A percentile compares a stretch with the other conserved stretches of the same genome.
Evolutionary conservation across 495 filamentous ascomycete genomes (phyloP).

Genomic region (Lentithecium fluviatile): DNA sequence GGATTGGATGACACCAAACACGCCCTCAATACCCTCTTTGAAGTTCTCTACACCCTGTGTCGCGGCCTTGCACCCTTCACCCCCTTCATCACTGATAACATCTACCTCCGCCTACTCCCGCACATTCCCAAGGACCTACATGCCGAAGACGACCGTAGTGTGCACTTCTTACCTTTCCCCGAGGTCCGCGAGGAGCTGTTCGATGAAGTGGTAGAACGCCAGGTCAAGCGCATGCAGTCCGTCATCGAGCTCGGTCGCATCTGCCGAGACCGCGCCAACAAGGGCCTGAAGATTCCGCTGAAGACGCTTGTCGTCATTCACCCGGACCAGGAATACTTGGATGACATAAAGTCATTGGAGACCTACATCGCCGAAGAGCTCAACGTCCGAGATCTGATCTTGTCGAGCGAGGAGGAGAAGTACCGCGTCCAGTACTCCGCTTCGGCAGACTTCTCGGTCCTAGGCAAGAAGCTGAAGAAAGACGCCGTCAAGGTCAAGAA

Average conservation of each 20-base stretch:
- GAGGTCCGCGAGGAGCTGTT: slow-evolving; percentile 85
- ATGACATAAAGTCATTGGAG: slow-evolving; percentile 81
- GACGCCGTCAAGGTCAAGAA: slow-evolving; percentile 88
- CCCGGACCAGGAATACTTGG: slow-evolving; percentile 74
- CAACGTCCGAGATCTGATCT: slow-evolving; percentile 80
- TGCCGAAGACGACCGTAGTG: slow-evolving; percentile 71
- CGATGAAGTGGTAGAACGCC: slow-evolving; percentile 78
- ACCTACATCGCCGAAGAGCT: slow-evolving; percentile 86
- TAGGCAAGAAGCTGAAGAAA: slow-evolving; percentile 97
- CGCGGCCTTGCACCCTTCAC: slow-evolving; percentile 90
- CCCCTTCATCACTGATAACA: slow-evolving; percentile 91
- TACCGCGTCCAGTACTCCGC: slow-evolving; percentile 91
- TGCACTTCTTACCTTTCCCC: slow-evolving; percentile 92
- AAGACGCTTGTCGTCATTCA: slow-evolving; percentile 91
- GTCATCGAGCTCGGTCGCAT: slow-evolving; percentile 88
- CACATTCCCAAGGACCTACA: slow-evolving; percentile 67
- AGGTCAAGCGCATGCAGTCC: slow-evolving; percentile 87
- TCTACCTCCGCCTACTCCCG: slow-evolving; percentile 83
- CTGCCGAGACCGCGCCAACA: slow-evolving; percentile 77
- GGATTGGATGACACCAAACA: slow-evolving; percentile 84
- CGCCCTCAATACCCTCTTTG: slow-evolving; percentile 94
- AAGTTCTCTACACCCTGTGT: slow-evolving; percentile 86
- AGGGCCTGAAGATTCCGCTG: slow-evolving; percentile 86
- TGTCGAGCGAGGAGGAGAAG: slow-evolving; percentile 81
- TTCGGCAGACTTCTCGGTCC: slow-evolving; percentile 83